Conservation (phyloP, 768 basidiomycete genomes). For the Leccinum ochraceum region DNA sequence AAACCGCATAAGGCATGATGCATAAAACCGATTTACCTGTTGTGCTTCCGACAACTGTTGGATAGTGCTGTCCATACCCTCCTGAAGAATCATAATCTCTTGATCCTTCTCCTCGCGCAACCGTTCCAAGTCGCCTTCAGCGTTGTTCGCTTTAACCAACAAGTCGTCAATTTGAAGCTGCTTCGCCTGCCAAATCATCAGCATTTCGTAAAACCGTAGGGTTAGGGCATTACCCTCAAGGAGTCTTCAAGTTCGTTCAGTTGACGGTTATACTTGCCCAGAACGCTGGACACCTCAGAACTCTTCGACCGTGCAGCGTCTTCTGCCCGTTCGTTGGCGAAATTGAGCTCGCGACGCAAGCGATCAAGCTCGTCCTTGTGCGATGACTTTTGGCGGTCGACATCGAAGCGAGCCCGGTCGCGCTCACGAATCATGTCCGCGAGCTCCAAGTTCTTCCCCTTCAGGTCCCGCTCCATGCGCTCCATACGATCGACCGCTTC, state of each 20-base stretch:
- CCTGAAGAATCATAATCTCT: slow-evolving; percentile 93
- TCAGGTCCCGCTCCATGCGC: slow-evolving; percentile 96
- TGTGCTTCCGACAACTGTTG: slow-evolving; percentile 85
- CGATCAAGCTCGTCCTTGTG: slow-evolving; percentile 97
- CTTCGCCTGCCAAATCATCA: slow-evolving; percentile 63
- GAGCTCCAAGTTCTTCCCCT: slow-evolving; percentile 96
- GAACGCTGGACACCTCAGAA: slow-evolving; percentile 85
- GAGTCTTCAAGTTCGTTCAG: slow-evolving; percentile 96
- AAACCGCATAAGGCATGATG: neutral
- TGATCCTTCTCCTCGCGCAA: slow-evolving; percentile 95
- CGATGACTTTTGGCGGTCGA: slow-evolving; percentile 89
- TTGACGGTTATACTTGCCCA: slow-evolving; percentile 95
- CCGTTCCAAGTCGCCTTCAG: slow-evolving; percentile 73
- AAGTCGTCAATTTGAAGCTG: slow-evolving; percentile 97
- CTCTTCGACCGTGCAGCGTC: slow-evolving; percentile 90
- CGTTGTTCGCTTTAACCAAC: slow-evolving; percentile 73
- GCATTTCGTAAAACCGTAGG: neutral
- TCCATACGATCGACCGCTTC: slow-evolving; percentile 99
- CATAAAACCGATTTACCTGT: slow-evolving; percentile 53
- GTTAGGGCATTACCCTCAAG: slow-evolving; percentile 60
- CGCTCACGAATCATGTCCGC: slow-evolving; percentile 99
- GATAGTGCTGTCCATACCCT: slow-evolving; percentile 91
- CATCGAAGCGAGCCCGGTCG: slow-evolving; percentile 92
- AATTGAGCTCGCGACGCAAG: slow-evolving; percentile 85
- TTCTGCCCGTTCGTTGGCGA: slow-evolving; percentile 97